Conservation (phyloP, 495 filamentous ascomycete genomes). For the Aspergillus nanangensis region DNA sequence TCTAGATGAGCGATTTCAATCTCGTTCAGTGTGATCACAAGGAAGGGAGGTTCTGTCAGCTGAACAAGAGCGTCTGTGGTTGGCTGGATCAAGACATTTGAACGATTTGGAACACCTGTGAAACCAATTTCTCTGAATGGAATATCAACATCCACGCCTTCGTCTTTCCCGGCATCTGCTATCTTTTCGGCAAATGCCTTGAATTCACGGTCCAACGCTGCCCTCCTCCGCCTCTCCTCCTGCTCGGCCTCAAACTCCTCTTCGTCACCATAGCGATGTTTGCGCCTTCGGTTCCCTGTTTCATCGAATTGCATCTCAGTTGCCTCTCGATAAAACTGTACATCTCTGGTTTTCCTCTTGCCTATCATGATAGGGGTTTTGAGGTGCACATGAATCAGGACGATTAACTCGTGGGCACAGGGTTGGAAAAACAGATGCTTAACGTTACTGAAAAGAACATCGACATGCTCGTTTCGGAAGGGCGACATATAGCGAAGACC, state of each 20-base stretch:
- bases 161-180: constrained; percentile 81
- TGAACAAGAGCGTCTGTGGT: constrained; percentile 98
- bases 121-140: constrained; percentile 96
- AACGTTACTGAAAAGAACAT: constrained; percentile 97
- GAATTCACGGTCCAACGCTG: constrained; percentile 91
- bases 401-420: constrained; percentile 90
- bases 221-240: constrained; percentile 85
- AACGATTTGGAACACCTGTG: constrained; percentile 91
- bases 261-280: constrained; percentile 97
- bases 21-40: constrained; percentile 89
- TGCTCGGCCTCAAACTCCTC: constrained; percentile 99
- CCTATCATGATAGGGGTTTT: constrained; percentile 98
- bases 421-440: constrained; percentile 99
- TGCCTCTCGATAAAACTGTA: constrained; percentile 97
- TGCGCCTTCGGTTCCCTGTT: constrained; percentile 94
- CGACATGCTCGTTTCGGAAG: constrained; percentile 77
- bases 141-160: constrained; percentile 85
- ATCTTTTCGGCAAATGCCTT: constrained; percentile 98
- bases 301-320: constrained; percentile 99
- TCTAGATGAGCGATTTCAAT: constrained; percentile 96
- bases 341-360: constrained; percentile 97
- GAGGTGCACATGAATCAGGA: constrained; percentile 95
- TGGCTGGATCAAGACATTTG: constrained; percentile 90
- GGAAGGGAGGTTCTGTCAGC: constrained; percentile 93
- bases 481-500: constrained; percentile 94